Conservation (phyloP, 1,284 basidiomycete species). For the Takashimella koratensis region DNA sequence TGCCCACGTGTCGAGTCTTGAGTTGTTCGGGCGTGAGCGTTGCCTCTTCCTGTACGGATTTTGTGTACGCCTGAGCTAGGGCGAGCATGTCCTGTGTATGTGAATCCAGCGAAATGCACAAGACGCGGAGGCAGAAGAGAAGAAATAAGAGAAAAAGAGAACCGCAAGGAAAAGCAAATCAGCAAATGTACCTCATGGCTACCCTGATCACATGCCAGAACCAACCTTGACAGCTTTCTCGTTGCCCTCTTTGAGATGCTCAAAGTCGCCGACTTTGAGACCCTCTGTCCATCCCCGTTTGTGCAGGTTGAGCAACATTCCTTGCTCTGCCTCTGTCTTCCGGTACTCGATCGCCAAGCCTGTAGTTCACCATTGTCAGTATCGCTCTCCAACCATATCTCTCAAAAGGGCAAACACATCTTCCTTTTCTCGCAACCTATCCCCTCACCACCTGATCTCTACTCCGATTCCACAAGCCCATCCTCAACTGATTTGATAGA, state of each 20-base stretch:
- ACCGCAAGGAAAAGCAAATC: not conserved
- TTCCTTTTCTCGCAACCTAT: too few species aligned
- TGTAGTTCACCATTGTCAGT: constrained; percentile 8
- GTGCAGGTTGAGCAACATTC: constrained; percentile 97
- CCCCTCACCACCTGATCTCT: too few species aligned
- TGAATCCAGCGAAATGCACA: not conserved
- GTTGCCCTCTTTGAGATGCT: constrained; percentile 75
- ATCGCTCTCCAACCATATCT: not conserved
- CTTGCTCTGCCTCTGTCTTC: constrained; percentile 93
- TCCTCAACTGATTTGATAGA: not conserved
- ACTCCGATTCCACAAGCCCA: too few species aligned
- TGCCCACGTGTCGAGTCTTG: constrained; percentile 94
- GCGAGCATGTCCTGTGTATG: constrained; percentile 75
- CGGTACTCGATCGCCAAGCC: constrained; percentile 91
- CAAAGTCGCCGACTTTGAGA: constrained; percentile 82
- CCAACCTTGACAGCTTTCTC: constrained; percentile 86
- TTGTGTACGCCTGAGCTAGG: constrained; percentile 87
- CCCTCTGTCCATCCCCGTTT: constrained; percentile 98
- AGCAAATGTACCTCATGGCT: not conserved
- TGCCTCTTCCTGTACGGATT: constrained; percentile 92
- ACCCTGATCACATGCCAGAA: too few species aligned
- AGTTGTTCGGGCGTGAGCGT: constrained; percentile 84
- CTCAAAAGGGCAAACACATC: too few species aligned
- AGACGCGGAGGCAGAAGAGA: not conserved
- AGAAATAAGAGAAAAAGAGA: not conserved